Base-by-base conservation (phyloP, 345 rosid species). In the Gynandropsis gynandra region DNA sequence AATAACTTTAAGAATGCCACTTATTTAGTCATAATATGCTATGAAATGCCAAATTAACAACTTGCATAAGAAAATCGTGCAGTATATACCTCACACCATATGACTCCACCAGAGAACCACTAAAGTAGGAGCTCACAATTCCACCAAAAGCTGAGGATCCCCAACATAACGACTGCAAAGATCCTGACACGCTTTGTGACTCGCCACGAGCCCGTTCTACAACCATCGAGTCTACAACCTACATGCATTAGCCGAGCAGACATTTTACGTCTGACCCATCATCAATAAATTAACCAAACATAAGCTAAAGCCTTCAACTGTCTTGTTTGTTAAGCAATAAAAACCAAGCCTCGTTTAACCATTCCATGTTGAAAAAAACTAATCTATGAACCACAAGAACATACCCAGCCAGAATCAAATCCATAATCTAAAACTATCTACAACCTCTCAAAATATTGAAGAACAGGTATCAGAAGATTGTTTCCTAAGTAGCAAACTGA, bases 151-250 rank as follows among this genome's bases (percentile, higher is more conserved):
- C 98, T 42, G 97, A 92, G 18, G 90, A 87, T 67, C 98, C 98
- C 97, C 97, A 87, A 65, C 98, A 87, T 43, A 85, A 72, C 4
- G 97, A 92, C 75, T 85, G 97, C 48, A 92, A 80, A 21, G 97
- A 85, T 53, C 98, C 94, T 0, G 94, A 81, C 67, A 88, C 72
- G 52, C 86, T 81, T 67, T 85, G 97, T 21, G 98, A 87, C 73
- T 92, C 98, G 47, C 95, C 98, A 59, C 97, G 95, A 72, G 95
- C 90, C 65, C 95, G 78, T 72, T 92, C 97, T 38, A 87, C 98
- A 21, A 92, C 95, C 98, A 92, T 87, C 49, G 98, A 92, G 79
- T 92, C 97, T 56, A 87, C 98, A 65, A 81, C 98, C 98, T 92
- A 58, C 52, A 63, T 5, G 5, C 5, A 5, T 24, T 24, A 24